Conservation (phyloP, 2,329 filamentous ascomycete genomes). For the Daldinia eschscholtzii region DNA sequence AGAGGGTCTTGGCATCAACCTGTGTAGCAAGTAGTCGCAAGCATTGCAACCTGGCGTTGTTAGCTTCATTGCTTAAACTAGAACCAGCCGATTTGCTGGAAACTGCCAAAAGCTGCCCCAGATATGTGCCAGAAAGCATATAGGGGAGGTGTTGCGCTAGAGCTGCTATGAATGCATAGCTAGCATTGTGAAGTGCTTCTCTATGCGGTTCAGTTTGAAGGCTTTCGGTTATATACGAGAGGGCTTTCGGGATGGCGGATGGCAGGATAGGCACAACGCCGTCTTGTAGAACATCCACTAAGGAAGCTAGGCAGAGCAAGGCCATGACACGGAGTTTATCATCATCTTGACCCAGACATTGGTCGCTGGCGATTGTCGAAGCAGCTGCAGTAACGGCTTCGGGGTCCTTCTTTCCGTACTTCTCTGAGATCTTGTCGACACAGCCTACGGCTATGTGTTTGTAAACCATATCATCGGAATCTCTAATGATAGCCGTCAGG, state of each 20-base stretch:
- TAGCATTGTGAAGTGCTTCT: constrained; percentile 80
- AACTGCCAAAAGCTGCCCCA: constrained; percentile 78
- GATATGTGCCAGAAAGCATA: constrained; percentile 82
- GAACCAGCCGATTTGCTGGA: constrained; percentile 79
- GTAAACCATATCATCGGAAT: constrained; percentile 78
- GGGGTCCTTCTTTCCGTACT: constrained; percentile 92
- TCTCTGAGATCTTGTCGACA: constrained; percentile 92
- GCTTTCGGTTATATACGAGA: constrained; percentile 77
- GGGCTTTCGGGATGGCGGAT: constrained; percentile 76
- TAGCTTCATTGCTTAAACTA: constrained; percentile 70
- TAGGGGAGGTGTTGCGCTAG: constrained; percentile 87
- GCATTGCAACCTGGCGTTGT: constrained; percentile 75
- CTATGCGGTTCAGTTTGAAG: constrained; percentile 66
- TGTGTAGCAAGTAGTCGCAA: constrained; percentile 81
- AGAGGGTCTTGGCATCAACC: constrained; percentile 81
- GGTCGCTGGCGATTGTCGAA: constrained; percentile 78
- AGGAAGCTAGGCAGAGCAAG: constrained; percentile 88
- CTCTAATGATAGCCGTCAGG: constrained; percentile 80
- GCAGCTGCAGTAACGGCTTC: constrained; percentile 81
- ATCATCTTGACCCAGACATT: constrained; percentile 82
- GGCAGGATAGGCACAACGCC: constrained; percentile 87
- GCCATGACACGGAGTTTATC: constrained; percentile 82
- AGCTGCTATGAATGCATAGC: constrained; percentile 82
- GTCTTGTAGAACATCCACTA: constrained; percentile 89
- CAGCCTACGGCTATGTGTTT: constrained; percentile 90